Percentiles rank a stretch among this genome's conserved stretches.
Conservation (phyloP, 1,139 yeast species). For the Hyphopichia khmerensis region DNA sequence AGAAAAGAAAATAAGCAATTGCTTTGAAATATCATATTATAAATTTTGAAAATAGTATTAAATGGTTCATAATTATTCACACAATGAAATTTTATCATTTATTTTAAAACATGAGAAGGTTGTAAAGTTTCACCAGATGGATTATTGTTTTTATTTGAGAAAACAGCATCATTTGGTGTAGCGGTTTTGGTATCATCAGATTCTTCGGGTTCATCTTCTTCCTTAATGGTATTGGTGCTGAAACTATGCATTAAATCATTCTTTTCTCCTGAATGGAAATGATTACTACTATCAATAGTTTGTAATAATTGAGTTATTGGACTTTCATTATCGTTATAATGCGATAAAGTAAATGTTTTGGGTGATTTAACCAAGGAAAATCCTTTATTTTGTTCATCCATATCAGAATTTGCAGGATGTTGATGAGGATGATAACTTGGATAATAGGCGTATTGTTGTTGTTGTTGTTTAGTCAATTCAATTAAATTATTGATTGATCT, state of each 20-base stretch:
- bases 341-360: constrained; percentile 40
- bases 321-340: constrained; percentile 37
- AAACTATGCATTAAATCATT: constrained; percentile 23
- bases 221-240: constrained; percentile 39
- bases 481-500: constrained; percentile 32
- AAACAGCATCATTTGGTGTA: neutral
- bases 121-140: constrained; percentile 3
- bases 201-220: constrained; percentile 42
- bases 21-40: neutral
- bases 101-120: constrained; percentile 3
- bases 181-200: constrained; percentile 4
- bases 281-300: constrained; percentile 15
- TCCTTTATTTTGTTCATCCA: constrained; percentile 11
- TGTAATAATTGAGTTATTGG: constrained; percentile 39
- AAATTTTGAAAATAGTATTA: too few species aligned
- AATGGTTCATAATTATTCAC: neutral
- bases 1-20: neutral
- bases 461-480: constrained; percentile 16
- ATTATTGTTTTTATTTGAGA: neutral
- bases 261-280: constrained; percentile 10
- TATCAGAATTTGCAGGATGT: constrained; percentile 1
- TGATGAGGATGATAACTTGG: constrained; percentile 4
- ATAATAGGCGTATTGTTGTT: constrained; percentile 5
- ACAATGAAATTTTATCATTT: neutral
- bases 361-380: constrained; percentile 43